Base-by-base conservation (phyloP, 1,139 yeast species). In the Blastobotrys malaysiensis region DNA sequence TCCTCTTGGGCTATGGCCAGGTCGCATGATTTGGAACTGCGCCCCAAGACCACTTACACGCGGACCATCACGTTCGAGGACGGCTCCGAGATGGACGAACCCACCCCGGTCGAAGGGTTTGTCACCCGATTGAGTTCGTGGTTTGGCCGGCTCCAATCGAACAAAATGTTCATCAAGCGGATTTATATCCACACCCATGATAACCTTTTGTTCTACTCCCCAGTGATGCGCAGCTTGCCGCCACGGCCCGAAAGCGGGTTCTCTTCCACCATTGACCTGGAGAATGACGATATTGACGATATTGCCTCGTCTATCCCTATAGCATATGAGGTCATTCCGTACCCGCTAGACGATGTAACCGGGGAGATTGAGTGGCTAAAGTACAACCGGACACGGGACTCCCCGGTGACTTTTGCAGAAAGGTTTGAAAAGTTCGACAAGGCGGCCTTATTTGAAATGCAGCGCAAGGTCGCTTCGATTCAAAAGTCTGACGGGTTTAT, bases 41-140 rank as follows among this genome's bases (percentile, higher is more conserved):
- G 95, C 49, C 76, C 77, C n/a, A 70, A 79, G 48, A 61, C 68
- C 11, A 79, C 80, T 46, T 77, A 76, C 54, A 76, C 83, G 1
- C 69, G 74, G 45, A 53, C 54, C 2, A 68, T 76, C 1, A 54
- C 45, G 16, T 58, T 59, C 7, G 61, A 59, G 18, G 57, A 58
- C 18, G 65, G 63, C 5, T 48, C 50, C 5, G 53, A 44, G 21
- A 49, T 66, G 55, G 58, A 63, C 1, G 93, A 86, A 62, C 95
- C 96, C 0, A 58, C 69, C 0, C 84, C 95, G 0, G 68, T 88
- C 7, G 96, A 88, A 69, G 97, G 97, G 0, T 88, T 86, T 65
- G 68, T 89, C 13, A 74, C 81, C 1, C 76, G 86, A 51, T 67
- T 86, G 45, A 76, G 86, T 0, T 76, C 81, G 49, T 75, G 79